These are phyloP conservation scores for Claviceps pazoutovae DNA, from an alignment of 2,329 filamentous ascomycete species.

Conservation along the genomic window DNA sequence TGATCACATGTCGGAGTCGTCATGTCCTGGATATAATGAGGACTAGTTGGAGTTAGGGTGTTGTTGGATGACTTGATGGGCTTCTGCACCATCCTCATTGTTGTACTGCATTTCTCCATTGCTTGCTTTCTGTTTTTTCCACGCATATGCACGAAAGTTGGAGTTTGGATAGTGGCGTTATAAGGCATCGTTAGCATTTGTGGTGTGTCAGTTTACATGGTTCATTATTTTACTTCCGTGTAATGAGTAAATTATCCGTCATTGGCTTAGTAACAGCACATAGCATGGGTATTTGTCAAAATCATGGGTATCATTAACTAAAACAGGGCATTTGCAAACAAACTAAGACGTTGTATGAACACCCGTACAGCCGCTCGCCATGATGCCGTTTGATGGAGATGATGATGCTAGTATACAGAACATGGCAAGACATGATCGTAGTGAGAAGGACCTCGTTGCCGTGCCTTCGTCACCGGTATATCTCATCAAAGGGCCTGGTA, in stretches of 20 bases:
- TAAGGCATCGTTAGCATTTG: neutral
- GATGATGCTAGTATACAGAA: conserved; percentile 3
- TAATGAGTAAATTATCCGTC: too few relatives aligned
- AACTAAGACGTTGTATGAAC: neutral
- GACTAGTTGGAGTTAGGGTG: conserved; percentile 5
- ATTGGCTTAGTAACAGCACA: neutral
- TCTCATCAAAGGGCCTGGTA: conserved; percentile 91
- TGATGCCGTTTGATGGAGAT: neutral
- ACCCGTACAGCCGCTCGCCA: neutral
- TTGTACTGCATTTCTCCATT: neutral
- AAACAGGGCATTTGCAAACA: neutral
- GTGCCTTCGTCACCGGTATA: conserved; percentile 52
- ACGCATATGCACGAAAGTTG: conserved; percentile 16
- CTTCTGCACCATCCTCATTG: neutral
- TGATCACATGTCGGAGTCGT: conserved; percentile 4
- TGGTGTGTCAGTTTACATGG: neutral
- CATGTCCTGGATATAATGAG: conserved; percentile 4
- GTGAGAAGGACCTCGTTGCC: neutral
- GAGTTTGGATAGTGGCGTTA: conserved; percentile 11
- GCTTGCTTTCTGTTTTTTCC: neutral
- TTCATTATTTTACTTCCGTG: neutral
- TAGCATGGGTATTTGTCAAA: neutral
- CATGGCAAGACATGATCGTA: neutral
- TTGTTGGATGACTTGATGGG: conserved; percentile 3
- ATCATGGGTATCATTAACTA: conserved; percentile 1